Evolutionary conservation across 441 rosid genomes (phyloP).

Genomic region (Breynia disticha): DNA sequence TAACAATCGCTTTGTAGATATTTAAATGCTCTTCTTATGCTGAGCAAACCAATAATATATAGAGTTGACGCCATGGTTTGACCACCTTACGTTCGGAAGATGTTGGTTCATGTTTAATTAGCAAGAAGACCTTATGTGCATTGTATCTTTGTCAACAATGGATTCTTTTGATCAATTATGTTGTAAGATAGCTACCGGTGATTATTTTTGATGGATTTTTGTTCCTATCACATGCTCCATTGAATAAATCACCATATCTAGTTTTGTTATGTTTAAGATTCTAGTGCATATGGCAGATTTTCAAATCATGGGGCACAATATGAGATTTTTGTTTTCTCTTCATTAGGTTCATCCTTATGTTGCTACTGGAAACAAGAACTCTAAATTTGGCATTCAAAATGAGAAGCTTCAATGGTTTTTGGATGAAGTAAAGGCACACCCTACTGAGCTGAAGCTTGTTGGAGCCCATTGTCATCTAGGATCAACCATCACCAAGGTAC

Average conservation of each 20-base stretch:
- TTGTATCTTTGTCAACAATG: too few species aligned
- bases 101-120: too few species aligned
- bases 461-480: conserved; percentile 99
- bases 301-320: background rate
- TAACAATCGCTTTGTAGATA: background rate
- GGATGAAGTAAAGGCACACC: conserved; percentile 84
- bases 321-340: conserved; percentile 3
- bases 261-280: background rate
- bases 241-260: background rate
- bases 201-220: too few species aligned
- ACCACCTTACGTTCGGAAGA: too few species aligned
- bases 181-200: too few species aligned
- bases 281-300: background rate
- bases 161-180: too few species aligned
- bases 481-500: conserved; percentile 94
- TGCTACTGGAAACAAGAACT: conserved; percentile 96
- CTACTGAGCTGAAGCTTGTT: conserved; percentile 82
- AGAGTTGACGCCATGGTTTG: background rate
- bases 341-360: conserved; percentile 92
- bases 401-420: conserved; percentile 99
- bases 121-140: too few species aligned
- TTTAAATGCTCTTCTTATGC: too few species aligned
- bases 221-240: too few species aligned
- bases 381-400: conserved; percentile 96
- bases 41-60: background rate